phyloP scores from a whole-genome alignment of 345 rosid species.

The Syzygium jambos region DNA sequence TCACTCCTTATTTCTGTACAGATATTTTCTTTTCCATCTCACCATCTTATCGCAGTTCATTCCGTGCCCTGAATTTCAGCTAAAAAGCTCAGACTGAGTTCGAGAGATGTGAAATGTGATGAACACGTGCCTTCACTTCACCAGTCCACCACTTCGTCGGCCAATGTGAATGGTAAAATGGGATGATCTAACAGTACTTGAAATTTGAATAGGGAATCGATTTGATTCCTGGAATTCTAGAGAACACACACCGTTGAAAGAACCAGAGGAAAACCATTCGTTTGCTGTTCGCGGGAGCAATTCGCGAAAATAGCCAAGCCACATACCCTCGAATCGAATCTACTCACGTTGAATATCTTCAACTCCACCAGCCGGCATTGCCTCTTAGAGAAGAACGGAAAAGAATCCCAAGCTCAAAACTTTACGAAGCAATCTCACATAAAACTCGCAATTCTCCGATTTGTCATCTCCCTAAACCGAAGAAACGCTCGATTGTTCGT shows the following conservation, averaged over 20 bases:
- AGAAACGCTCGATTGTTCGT: background rate
- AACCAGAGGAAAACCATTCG: background rate
- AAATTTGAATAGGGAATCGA: background rate
- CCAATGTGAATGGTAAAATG: background rate
- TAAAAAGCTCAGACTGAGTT: background rate
- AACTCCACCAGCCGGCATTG: background rate
- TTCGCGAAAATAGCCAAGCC: background rate
- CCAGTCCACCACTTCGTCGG: background rate
- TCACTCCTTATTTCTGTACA: background rate
- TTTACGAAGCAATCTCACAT: background rate
- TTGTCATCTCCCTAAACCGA: background rate
- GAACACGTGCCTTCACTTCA: background rate
- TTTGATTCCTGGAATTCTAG: background rate
- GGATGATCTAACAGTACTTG: background rate
- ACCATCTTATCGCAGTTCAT: background rate
- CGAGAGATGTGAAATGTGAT: background rate
- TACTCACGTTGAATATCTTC: background rate
- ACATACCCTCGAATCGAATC: background rate
- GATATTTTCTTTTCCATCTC: background rate
- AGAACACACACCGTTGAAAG: background rate
- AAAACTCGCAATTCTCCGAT: background rate
- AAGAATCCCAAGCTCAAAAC: background rate
- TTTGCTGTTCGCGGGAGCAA: background rate
- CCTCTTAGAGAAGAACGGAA: background rate
- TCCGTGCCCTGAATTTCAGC: background rate